Percentiles rank a stretch among this genome's conserved stretches.
phyloP scores from a whole-genome alignment of 805 yeast species.

The Clavispora phyllophila region DNA sequence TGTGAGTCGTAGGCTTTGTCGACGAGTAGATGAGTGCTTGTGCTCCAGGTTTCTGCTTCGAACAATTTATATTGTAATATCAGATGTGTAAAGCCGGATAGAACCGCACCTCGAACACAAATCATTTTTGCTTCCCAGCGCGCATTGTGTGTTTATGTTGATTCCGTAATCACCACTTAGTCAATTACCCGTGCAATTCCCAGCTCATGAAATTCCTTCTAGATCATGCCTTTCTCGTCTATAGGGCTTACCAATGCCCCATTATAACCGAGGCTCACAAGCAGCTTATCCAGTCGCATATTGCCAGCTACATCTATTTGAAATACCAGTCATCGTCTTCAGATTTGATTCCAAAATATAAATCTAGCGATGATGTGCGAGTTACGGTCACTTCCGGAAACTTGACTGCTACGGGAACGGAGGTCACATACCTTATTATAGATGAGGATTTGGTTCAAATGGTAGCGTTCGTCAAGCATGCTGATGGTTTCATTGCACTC shows the following conservation, averaged over 20 bases:
- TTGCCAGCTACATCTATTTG: constrained; percentile 9
- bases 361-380: constrained; percentile 5
- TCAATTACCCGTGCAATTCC: neutral
- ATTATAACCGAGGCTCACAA: constrained; percentile 3
- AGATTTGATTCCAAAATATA: constrained; percentile 9
- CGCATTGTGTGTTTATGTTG: neutral
- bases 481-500: constrained; percentile 1
- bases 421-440: constrained; percentile 3
- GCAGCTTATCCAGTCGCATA: constrained; percentile 1
- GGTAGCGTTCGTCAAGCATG: constrained; percentile 5
- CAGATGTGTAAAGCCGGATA: too few relatives aligned
- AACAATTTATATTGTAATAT: neutral
- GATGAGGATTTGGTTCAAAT: constrained; percentile 4
- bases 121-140: too few relatives aligned
- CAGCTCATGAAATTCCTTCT: constrained; percentile 7
- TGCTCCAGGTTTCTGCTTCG: too few relatives aligned
- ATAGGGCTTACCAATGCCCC: constrained; percentile 6
- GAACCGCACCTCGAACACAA: too few relatives aligned
- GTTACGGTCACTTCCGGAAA: constrained; percentile 2
- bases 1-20: too few relatives aligned
- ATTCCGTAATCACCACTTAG: neutral
- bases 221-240: constrained; percentile 7
- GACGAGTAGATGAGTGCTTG: too few relatives aligned
- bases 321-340: constrained; percentile 7
- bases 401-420: neutral